A percentile compares a stretch with the other conserved stretches of the same genome.
Conservation (phyloP, 345 rosid genomes). For the Salix dunnii region DNA sequence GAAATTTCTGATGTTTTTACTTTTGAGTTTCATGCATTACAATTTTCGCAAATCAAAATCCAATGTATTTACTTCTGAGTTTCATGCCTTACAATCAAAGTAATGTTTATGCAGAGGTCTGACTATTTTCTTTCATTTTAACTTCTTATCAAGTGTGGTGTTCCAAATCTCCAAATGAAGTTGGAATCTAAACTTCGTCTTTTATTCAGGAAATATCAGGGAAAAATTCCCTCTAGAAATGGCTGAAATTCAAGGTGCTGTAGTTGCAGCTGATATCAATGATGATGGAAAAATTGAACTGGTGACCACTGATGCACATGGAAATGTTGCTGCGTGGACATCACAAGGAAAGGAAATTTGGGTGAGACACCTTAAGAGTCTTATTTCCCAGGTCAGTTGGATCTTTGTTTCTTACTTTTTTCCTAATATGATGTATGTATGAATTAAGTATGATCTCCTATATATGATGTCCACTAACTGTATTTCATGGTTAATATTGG, state of each 20-base stretch:
- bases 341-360: constrained; percentile 87
- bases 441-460: not conserved
- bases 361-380: constrained; percentile 89
- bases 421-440: not conserved
- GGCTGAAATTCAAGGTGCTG: constrained; percentile 98
- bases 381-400: constrained; percentile 74
- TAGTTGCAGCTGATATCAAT: constrained; percentile 95
- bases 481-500: not conserved
- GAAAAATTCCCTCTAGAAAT: constrained; percentile 91
- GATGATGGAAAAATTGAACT: constrained; percentile 99
- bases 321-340: constrained; percentile 98
- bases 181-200: constrained; percentile 26
- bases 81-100: not conserved
- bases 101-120: not conserved
- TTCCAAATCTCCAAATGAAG: constrained; percentile 18
- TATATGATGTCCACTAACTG: not conserved
- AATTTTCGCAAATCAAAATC: not conserved
- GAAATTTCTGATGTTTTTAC: not conserved
- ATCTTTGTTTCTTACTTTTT: constrained; percentile 1
- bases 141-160: constrained; percentile 9
- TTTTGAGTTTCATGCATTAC: not conserved
- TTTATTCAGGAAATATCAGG: constrained; percentile 62
- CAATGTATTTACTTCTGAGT: not conserved
- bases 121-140: not conserved
- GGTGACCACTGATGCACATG: constrained; percentile 91